Percentiles rank a stretch among this genome's conserved stretches.
Evolutionary conservation across 2,329 filamentous ascomycete species (phyloP).

Genomic region (Monosporascus sp.): DNA sequence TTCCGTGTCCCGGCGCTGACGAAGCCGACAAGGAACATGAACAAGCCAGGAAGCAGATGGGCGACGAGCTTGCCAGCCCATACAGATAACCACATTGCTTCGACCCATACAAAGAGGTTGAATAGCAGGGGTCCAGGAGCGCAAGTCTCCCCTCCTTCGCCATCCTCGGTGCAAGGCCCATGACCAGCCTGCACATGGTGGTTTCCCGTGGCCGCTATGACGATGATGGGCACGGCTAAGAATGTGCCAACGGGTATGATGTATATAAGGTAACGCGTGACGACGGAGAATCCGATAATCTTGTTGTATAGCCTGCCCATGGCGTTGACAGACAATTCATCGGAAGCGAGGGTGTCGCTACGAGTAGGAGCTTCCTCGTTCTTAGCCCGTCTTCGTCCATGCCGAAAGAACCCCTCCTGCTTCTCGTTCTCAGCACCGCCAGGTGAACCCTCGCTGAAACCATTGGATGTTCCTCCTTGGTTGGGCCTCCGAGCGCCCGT

Average conservation of each 20-base stretch:
- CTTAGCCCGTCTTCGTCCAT: constrained; percentile 44
- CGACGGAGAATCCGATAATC: constrained; percentile 56
- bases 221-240: constrained; percentile 56
- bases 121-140: constrained; percentile 46
- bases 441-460: constrained; percentile 27
- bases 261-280: constrained; percentile 64
- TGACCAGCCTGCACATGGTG: constrained; percentile 33
- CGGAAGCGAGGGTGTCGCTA: constrained; percentile 38
- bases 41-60: constrained; percentile 52
- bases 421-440: constrained; percentile 38
- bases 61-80: constrained; percentile 64
- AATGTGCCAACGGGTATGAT: constrained; percentile 57
- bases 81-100: constrained; percentile 60
- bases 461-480: constrained; percentile 27
- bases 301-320: constrained; percentile 62
- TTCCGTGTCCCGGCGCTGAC: constrained; percentile 66
- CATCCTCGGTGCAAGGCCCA: constrained; percentile 13
- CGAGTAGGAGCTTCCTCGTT: constrained; percentile 34
- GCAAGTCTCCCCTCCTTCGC: constrained; percentile 12
- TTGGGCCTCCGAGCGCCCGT: constrained; percentile 46
- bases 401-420: constrained; percentile 34
- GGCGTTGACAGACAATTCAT: constrained; percentile 54
- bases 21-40: constrained; percentile 65
- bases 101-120: constrained; percentile 62
- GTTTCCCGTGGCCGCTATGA: constrained; percentile 42